Conservation (phyloP, 805 yeast genomes). For the Saccharomycopsis sp. region DNA sequence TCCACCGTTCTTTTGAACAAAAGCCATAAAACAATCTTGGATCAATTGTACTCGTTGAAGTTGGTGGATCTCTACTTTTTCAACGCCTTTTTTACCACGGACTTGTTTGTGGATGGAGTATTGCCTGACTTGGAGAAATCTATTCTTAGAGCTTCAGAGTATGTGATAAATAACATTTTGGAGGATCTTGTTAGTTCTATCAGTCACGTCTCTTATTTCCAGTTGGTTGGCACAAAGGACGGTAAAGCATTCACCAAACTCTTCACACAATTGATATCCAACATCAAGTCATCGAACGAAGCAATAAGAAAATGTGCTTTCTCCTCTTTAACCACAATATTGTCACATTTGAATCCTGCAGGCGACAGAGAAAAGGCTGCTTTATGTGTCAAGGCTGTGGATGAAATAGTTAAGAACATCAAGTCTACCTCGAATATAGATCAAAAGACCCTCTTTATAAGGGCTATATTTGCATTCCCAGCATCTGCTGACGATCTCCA, state of each 20-base stretch:
- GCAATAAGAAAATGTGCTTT: slow-evolving; percentile 47
- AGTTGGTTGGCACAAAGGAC: slow-evolving; percentile 29
- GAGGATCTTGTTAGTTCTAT: slow-evolving; percentile 40
- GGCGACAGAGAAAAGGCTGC: slow-evolving; percentile 24
- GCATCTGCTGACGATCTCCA: slow-evolving; percentile 13
- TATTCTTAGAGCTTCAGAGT: slow-evolving; percentile 71
- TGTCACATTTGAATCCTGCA: slow-evolving; percentile 20
- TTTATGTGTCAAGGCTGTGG: slow-evolving; percentile 35
- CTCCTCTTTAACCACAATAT: slow-evolving; percentile 29
- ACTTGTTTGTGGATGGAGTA: slow-evolving; percentile 34
- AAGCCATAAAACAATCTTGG: slow-evolving; percentile 37
- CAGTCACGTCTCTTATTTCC: slow-evolving; percentile 36
- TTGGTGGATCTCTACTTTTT: slow-evolving; percentile 34
- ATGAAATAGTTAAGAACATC: slow-evolving; percentile 49
- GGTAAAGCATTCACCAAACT: slow-evolving; percentile 37
- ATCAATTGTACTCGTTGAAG: slow-evolving; percentile 37
- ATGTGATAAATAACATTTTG: slow-evolving; percentile 49
- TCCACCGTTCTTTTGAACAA: slow-evolving; percentile 44
- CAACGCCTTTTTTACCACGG: slow-evolving; percentile 33
- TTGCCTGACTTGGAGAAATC: slow-evolving; percentile 68
- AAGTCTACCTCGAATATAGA: slow-evolving; percentile 61
- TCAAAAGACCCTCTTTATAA: slow-evolving; percentile 49
- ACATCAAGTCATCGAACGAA: slow-evolving; percentile 67
- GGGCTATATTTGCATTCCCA: slow-evolving; percentile 34
- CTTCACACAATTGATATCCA: slow-evolving; percentile 43